Conservation (phyloP, 1,284 basidiomycete genomes). For the Fistulinella cinereoalba region DNA sequence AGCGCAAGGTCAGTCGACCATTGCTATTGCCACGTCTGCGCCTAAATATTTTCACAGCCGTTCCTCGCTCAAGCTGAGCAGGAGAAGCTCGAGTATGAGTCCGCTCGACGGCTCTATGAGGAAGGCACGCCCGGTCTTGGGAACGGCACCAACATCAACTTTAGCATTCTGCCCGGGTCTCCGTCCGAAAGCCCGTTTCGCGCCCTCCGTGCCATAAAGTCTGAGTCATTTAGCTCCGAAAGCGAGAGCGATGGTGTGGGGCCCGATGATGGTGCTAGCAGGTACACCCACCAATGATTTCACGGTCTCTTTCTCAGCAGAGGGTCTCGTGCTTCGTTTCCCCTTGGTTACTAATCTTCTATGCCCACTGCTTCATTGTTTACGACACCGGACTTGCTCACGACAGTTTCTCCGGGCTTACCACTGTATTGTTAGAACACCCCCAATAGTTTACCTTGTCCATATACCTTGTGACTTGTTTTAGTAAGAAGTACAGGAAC, state of each 20-base stretch:
- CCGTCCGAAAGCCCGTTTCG: conserved; percentile 45
- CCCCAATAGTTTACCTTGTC: conserved; percentile 32
- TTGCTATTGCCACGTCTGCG: neutral
- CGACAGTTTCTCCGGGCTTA: conserved; percentile 17
- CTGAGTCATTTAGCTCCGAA: conserved; percentile 51
- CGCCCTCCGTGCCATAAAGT: conserved; percentile 54
- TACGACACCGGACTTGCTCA: conserved; percentile 35
- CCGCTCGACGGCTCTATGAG: conserved; percentile 77
- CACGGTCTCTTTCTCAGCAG: conserved; percentile 3
- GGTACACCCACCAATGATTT: conserved; percentile 30
- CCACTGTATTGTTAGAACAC: conserved; percentile 42
- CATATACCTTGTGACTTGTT: conserved; percentile 31
- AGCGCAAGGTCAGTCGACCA: conserved; percentile 70
- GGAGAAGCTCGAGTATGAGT: conserved; percentile 90
- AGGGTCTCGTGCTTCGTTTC: conserved; percentile 4
- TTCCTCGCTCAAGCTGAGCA: conserved; percentile 89
- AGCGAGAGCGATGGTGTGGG: conserved; percentile 63
- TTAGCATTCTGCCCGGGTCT: conserved; percentile 68
- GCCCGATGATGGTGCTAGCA: conserved; percentile 45
- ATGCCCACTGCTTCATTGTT: conserved; percentile 22
- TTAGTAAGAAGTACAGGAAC: conserved; percentile 19
- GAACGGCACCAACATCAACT: conserved; percentile 70
- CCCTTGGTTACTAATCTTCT: conserved; percentile 7
- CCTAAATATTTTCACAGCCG: conserved; percentile 50
- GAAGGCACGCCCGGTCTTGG: conserved; percentile 71